Base-by-base conservation (phyloP, 176 grass and related monocot genomes). In the Bothriochloa decipiens region DNA sequence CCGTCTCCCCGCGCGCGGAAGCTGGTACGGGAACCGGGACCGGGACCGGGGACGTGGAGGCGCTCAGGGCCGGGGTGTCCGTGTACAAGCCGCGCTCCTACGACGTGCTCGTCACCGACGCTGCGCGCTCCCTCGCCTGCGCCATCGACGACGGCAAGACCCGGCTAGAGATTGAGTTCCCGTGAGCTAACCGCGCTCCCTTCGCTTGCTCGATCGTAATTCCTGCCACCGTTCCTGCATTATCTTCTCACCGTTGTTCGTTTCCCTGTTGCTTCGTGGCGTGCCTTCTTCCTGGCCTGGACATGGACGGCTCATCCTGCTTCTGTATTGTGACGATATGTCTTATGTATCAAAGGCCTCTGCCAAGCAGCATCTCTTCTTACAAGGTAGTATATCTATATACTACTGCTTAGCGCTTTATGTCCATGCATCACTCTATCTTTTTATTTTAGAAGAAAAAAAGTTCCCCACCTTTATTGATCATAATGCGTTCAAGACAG, bases 131-230 rank as follows among this genome's bases (percentile, higher is more conserved):
- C 82, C 96, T 98, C 83, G 83, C 91, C 75, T 78, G 58, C 55
- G 96, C 96, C 69, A 80, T 98, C 53, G 92, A 89, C 41, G 89
- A 90, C 43, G 89, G 96, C 70, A 90, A 88, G 80, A 93, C 85
- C 3, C 92, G 96, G 61, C 91, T 98, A 80, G 96, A 95, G 89
- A 93, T 95, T 55, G 96, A 98, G 64, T 98, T 98, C 89, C 96
- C 96, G 93, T 98, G 40, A 74, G 89, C 72, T 1, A 11, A 9
- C 4, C 2, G 25, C 7, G 23, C 23, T 68, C 53, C 39, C 29
- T 22, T 3, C 16, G 6, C 60, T 62, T 11, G 8, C 58, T 63
- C 6, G 18, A 17, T 4, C 3, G 6, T 1, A n/a, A 3, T 63
- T n/a, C 0, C 28, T 32, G 4, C 9, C 26, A 6, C 17, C 27